phyloP scores from a whole-genome alignment of 2,329 filamentous ascomycete species.

The Pseudocercospora vitis region DNA sequence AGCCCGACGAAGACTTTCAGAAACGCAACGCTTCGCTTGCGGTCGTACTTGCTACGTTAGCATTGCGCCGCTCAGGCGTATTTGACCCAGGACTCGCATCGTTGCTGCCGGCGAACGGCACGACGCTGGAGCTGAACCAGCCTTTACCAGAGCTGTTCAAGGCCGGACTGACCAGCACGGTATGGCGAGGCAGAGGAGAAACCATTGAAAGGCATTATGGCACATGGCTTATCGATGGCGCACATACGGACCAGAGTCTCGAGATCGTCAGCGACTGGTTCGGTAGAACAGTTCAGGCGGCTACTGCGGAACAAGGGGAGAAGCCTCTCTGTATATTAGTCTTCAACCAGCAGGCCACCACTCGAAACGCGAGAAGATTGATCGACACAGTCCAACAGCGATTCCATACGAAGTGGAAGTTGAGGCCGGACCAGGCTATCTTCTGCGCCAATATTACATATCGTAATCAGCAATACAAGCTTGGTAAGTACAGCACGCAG shows the following conservation, averaged over 20 bases:
- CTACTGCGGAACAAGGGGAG: not conserved
- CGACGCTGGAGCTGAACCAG: no score
- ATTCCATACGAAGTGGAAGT: not conserved
- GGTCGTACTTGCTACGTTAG: not conserved
- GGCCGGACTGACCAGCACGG: not conserved
- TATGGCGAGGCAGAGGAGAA: conserved; percentile 4
- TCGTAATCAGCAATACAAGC: not conserved
- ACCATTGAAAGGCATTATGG: not conserved
- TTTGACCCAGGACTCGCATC: not conserved
- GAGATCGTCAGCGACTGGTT: conserved; percentile 3
- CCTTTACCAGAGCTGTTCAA: not conserved
- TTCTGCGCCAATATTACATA: not conserved
- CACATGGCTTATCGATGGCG: conserved; percentile 1
- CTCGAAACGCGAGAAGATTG: not conserved
- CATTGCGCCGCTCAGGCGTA: not conserved
- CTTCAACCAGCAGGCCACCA: not conserved
- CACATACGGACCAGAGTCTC: not conserved
- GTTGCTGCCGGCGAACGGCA: no score
- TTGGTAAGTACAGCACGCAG: not conserved
- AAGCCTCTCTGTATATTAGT: not conserved
- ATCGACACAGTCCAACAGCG: not conserved
- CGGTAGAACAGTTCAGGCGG: not conserved
- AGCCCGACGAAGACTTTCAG: not conserved
- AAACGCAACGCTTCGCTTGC: not conserved
- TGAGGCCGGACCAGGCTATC: not conserved